phyloP scores from a whole-genome alignment of 371 early-diverging fungal genomes.

The Smittium mucronatum region DNA sequence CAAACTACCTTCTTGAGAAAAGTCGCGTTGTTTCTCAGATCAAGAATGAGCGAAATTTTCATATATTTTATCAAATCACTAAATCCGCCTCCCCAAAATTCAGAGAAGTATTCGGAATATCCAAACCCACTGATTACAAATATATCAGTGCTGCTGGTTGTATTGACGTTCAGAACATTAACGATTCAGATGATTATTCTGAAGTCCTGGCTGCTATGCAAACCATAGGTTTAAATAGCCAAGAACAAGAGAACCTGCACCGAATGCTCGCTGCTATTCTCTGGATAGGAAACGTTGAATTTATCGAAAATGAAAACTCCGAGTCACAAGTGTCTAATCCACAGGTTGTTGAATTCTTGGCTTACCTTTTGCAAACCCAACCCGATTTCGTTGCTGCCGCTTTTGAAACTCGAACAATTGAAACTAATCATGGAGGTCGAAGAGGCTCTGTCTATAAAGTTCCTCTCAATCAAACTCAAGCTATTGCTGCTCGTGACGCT shows the following conservation, averaged over 20 bases:
- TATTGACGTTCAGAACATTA: conserved; percentile 65
- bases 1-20: conserved; percentile 97
- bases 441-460: conserved; percentile 68
- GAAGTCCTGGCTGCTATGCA: conserved; percentile 69
- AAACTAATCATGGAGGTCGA: conserved; percentile 67
- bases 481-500: conserved; percentile 69
- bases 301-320: conserved; percentile 48
- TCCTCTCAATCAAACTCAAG: conserved; percentile 66
- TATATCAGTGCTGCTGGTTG: conserved; percentile 61
- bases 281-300: conserved; percentile 71
- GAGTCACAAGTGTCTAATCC: conserved; percentile 46
- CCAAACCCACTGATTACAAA: conserved; percentile 65
- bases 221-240: conserved; percentile 54
- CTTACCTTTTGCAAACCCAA: conserved; percentile 33
- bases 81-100: conserved; percentile 62
- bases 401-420: conserved; percentile 54
- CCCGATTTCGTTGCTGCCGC: conserved; percentile 45
- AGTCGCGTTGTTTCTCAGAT: conserved; percentile 93
- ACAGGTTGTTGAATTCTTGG: conserved; percentile 45
- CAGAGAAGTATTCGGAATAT: conserved; percentile 49
- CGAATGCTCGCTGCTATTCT: conserved; percentile 67
- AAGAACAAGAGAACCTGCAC: conserved; percentile 66
- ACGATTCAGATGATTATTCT: conserved; percentile 57
- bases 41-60: conserved; percentile 92
- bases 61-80: conserved; percentile 88